Base-by-base conservation (phyloP, 257 asterid species). In the Asclepias syriaca region DNA sequence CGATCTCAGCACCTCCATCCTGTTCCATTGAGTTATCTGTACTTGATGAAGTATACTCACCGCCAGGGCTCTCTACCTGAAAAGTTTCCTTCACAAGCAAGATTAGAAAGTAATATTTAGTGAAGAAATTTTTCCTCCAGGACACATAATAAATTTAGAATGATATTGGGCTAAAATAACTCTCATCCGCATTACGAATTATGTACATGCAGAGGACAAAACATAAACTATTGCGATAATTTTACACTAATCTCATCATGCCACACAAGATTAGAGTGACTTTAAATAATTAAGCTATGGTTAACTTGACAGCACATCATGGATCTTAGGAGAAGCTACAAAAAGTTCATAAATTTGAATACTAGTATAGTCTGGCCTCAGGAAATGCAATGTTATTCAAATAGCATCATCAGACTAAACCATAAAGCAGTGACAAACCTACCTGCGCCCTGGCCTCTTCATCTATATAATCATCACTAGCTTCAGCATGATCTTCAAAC, bases 371-470 rank as follows among this genome's bases (percentile, higher is more conserved):
- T 70, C 32, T 53, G 49, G 51, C 18, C 39, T 18, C 65, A 19
- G 49, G 46, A 40, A 8, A 70, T 27, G 63, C 49, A 43, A 19
- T 29, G 15, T 34, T 40, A 39, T 40, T 66, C 46, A 7, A 66
- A 22, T 68, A 45, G 70, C n/a, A n/a, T n/a, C 39, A 66, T 11
- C 56, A 27, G 66, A 18, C 45, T 66, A 3, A 68, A 46, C 57
- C 32, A 21, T 12, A 48, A 56, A 43, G 58, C 29, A 21, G 34
- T 15, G 10, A 59, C 56, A 55, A 50, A 21, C 37, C 16, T 69
- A 91, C 99, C 95, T 91, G 91, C 18, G 76, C 78, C 77, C 82
- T 94, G 56, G 68, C 77, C 67, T 85, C 96, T 56, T 85, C 96
- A 68, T 81, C 91, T 55, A 81, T 70, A 63, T 87, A 87, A 71